phyloP scores from a whole-genome alignment of 805 yeast genomes.

The Wickerhamiella qilinensis region DNA sequence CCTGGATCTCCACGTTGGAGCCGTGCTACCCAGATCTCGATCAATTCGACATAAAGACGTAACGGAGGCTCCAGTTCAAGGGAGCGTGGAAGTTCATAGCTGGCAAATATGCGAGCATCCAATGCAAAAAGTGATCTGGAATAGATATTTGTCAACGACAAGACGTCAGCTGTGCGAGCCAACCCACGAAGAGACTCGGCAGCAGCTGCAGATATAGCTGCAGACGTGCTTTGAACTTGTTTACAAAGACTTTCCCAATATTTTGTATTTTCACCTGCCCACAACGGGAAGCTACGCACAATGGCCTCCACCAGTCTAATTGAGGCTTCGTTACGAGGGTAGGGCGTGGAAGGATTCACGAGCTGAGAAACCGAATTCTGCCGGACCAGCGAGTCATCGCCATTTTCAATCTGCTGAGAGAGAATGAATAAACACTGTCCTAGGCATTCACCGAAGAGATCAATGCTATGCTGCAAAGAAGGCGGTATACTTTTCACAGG shows the following conservation, averaged over 20 bases:
- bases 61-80: conserved; percentile 43
- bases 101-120: conserved; percentile 35
- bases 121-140: conserved; percentile 68
- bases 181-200: conserved; percentile 45
- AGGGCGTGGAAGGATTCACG: conserved; percentile 4
- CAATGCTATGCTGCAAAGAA: conserved; percentile 13
- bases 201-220: conserved; percentile 47
- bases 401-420: conserved; percentile 1
- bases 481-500: neutral
- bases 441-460: conserved; percentile 14
- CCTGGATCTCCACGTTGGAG: conserved; percentile 12
- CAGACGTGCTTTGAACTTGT: conserved; percentile 55
- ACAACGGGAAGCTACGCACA: conserved; percentile 62
- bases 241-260: conserved; percentile 62
- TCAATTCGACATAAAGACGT: conserved; percentile 55
- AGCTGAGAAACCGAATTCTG: conserved; percentile 16
- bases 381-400: conserved; percentile 6
- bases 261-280: conserved; percentile 41
- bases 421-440: conserved; percentile 8
- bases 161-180: conserved; percentile 54
- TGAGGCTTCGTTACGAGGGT: conserved; percentile 2
- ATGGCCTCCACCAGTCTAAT: conserved; percentile 50
- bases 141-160: conserved; percentile 52
- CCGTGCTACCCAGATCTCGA: conserved; percentile 56
- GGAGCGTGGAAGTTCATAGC: conserved; percentile 44